A percentile compares a stretch with the other conserved stretches of the same genome.
These are phyloP conservation scores for Metschnikowia dekortorum DNA, from an alignment of 805 yeast genomes.

Conservation along the genomic window DNA sequence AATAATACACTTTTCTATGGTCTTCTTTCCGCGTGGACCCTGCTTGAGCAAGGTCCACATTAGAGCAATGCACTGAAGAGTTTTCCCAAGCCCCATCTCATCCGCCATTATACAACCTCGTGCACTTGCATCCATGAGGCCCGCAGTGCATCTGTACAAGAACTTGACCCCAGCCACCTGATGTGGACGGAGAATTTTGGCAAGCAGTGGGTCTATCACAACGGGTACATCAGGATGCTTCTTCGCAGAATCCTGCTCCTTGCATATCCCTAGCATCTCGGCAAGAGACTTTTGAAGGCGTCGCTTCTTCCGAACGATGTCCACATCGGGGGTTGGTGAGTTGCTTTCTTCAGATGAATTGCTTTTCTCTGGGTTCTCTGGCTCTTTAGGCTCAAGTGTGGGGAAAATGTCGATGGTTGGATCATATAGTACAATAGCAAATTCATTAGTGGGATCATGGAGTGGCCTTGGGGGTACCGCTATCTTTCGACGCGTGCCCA, in stretches of 20 bases:
- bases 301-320: slow-evolving; percentile 26
- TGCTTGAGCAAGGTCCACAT: slow-evolving; percentile 91
- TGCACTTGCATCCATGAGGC: slow-evolving; percentile 75
- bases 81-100: slow-evolving; percentile 94
- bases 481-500: slow-evolving; percentile 74
- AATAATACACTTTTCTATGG: slow-evolving; percentile 85
- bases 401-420: slow-evolving; percentile 76
- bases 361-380: not conserved
- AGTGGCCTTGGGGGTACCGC: slow-evolving; percentile 81
- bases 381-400: slow-evolving; percentile 23
- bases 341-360: slow-evolving; percentile 7
- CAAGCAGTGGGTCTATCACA: slow-evolving; percentile 84
- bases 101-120: slow-evolving; percentile 98
- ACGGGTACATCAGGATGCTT: slow-evolving; percentile 87
- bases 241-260: slow-evolving; percentile 43
- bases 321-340: slow-evolving; percentile 5
- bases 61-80: slow-evolving; percentile 81
- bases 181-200: slow-evolving; percentile 88
- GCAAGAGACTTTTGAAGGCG: slow-evolving; percentile 63
- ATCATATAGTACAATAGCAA: slow-evolving; percentile 91
- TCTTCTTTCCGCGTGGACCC: slow-evolving; percentile 77
- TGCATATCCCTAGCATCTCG: slow-evolving; percentile 72
- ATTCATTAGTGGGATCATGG: slow-evolving; percentile 92
- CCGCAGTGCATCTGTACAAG: slow-evolving; percentile 85
- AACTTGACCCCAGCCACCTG: slow-evolving; percentile 95